Evolutionary conservation across 2,329 filamentous ascomycete species (phyloP).

Genomic region (Dothiorella sarmentorum): DNA sequence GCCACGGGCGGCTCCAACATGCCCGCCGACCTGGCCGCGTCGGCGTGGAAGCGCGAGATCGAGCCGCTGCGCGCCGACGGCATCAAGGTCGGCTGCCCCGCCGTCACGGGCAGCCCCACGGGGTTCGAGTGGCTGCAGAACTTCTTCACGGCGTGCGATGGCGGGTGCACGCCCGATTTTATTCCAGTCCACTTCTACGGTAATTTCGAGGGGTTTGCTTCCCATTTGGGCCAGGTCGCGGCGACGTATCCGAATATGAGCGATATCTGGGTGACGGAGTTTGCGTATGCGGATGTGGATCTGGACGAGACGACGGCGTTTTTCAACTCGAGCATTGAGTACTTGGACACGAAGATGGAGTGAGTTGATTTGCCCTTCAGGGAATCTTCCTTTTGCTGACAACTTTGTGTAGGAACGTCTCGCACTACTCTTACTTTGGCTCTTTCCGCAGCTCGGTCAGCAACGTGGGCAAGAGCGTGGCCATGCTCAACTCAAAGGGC

Average conservation of each 20-base stretch:
- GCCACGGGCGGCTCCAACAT: constrained; percentile 62
- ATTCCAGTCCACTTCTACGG: constrained; percentile 57
- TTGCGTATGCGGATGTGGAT: constrained; percentile 57
- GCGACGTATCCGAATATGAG: constrained; percentile 49
- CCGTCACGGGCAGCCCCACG: constrained; percentile 59
- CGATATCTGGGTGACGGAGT: constrained; percentile 74
- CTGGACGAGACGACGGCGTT: constrained; percentile 60
- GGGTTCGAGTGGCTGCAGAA: constrained; percentile 65
- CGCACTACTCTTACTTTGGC: constrained; percentile 72
- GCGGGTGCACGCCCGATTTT: constrained; percentile 48
- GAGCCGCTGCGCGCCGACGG: constrained; percentile 64
- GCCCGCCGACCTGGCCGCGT: constrained; percentile 58
- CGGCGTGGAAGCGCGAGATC: constrained; percentile 68
- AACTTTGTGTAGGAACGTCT: constrained; percentile 47
- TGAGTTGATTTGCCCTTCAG: neutral
- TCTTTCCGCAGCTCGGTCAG: constrained; percentile 66
- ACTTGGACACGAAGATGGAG: constrained; percentile 55
- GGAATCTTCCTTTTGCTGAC: neutral
- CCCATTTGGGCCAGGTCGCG: constrained; percentile 60
- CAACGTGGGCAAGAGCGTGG: constrained; percentile 70
- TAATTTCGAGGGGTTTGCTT: constrained; percentile 64
- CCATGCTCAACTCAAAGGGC: constrained; percentile 66
- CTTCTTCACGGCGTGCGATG: constrained; percentile 59
- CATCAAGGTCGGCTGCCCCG: constrained; percentile 67
- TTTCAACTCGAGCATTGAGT: constrained; percentile 64